These are phyloP conservation scores for Corynespora cassiicola DNA, from an alignment of 2,329 filamentous ascomycete genomes.

Conservation along the genomic window DNA sequence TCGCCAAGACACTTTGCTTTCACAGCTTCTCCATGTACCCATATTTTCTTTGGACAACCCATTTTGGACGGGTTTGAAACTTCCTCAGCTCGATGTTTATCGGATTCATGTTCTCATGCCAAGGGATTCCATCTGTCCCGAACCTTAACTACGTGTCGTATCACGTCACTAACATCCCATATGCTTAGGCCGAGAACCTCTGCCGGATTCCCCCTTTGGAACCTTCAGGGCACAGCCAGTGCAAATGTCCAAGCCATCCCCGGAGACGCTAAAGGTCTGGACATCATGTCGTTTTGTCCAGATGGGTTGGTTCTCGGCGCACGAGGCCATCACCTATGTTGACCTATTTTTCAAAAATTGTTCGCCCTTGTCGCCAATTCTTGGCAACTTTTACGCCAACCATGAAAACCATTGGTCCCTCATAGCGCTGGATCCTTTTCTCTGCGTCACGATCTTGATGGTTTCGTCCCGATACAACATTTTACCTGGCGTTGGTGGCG, in stretches of 20 bases:
- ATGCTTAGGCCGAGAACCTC: constrained; percentile 21
- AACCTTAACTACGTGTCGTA: too few species aligned
- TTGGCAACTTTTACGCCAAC: constrained; percentile 57
- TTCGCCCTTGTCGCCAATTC: constrained; percentile 58
- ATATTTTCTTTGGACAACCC: too few species aligned
- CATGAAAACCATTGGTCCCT: constrained; percentile 57
- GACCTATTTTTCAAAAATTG: constrained; percentile 61
- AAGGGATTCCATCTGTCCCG: too few species aligned
- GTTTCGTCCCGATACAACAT: constrained; percentile 60
- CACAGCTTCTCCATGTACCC: too few species aligned
- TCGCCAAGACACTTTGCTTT: too few species aligned
- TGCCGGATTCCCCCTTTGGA: constrained; percentile 35
- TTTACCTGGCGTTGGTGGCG: constrained; percentile 45
- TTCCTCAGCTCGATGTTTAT: too few species aligned
- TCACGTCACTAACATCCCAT: too few species aligned
- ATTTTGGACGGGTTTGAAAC: too few species aligned
- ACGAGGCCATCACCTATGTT: constrained; percentile 61
- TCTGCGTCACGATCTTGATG: constrained; percentile 62
- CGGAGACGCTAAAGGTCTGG: constrained; percentile 54
- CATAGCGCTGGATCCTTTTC: constrained; percentile 58
- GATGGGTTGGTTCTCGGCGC: constrained; percentile 63
- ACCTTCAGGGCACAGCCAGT: constrained; percentile 44
- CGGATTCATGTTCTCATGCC: too few species aligned
- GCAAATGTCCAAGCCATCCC: constrained; percentile 45
- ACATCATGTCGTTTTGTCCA: constrained; percentile 60